Evolutionary conservation across 2,329 filamentous ascomycete species (phyloP).

Genomic region (Stagonosporopsis rhizophila): DNA sequence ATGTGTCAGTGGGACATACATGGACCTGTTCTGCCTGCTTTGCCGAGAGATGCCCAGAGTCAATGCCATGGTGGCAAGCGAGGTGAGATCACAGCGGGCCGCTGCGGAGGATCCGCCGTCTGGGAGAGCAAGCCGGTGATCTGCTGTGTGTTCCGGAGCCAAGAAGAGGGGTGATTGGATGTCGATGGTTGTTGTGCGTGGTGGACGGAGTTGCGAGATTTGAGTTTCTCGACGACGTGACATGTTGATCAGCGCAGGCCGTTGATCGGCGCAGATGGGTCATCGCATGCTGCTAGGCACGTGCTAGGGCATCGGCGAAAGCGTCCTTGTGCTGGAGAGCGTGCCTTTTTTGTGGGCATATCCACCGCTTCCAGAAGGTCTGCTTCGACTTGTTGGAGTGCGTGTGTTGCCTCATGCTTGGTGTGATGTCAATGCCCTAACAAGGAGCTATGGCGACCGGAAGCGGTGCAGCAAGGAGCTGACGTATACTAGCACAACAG

Average conservation of each 20-base stretch:
- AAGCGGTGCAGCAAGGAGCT: slow-evolving; percentile 12
- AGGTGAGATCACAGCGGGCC: slow-evolving; percentile 13
- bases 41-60: slow-evolving; percentile 3
- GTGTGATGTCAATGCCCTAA: slow-evolving; percentile 7
- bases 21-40: background rate
- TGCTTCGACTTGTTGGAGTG: background rate
- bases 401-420: background rate
- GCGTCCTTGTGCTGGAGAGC: slow-evolving; percentile 6
- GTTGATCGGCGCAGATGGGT: background rate
- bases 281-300: background rate
- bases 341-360: slow-evolving; percentile 5
- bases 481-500: slow-evolving; percentile 4
- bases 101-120: slow-evolving; percentile 3
- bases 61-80: background rate
- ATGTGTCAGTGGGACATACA: no score
- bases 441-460: slow-evolving; percentile 1
- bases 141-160: background rate
- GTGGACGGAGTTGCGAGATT: background rate
- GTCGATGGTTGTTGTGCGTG: background rate
- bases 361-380: slow-evolving; percentile 9
- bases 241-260: slow-evolving; percentile 2
- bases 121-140: background rate
- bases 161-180: slow-evolving; percentile 1
- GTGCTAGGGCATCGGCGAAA: background rate
- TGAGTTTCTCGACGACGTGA: background rate